phyloP scores from a whole-genome alignment of 305 asterid genomes.

The Solanum hybrid region DNA sequence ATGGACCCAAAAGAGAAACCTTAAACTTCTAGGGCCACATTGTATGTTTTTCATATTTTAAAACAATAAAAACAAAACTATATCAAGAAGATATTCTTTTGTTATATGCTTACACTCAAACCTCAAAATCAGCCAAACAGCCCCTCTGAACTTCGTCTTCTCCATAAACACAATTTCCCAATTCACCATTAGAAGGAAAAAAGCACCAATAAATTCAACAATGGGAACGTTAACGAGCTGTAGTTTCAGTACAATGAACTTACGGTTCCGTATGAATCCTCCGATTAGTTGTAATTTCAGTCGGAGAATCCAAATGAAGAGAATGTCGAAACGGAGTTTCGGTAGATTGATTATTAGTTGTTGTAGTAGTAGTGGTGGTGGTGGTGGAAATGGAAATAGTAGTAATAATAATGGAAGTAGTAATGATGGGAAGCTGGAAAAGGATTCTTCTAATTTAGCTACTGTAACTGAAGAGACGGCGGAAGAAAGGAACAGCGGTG shows the following conservation, averaged over 20 bases:
- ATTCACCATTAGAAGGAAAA: background rate
- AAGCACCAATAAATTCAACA: background rate
- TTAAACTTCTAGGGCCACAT: background rate
- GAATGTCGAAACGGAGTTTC: background rate
- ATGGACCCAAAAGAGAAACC: background rate
- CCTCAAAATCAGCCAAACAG: background rate
- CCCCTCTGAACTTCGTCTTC: background rate
- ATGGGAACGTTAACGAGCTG: conserved; percentile 22
- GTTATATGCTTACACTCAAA: background rate
- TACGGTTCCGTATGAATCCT: conserved; percentile 4
- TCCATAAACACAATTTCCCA: background rate
- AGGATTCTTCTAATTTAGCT: conserved; percentile 17
- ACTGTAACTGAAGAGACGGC: conserved; percentile 10
- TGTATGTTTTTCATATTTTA: background rate
- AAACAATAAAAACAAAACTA: background rate
- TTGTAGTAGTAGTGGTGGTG: background rate
- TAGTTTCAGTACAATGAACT: conserved; percentile 10
- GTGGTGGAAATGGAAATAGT: background rate
- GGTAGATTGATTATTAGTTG: conserved; percentile 15
- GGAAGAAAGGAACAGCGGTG: conserved; percentile 8
- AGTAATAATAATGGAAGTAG: background rate
- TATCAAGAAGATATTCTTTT: background rate
- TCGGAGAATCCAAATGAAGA: background rate
- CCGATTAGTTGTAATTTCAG: background rate
- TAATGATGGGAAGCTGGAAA: conserved; percentile 14